These are phyloP conservation scores for Paramecium bursaria DNA, from an alignment of 73 alveolate species.

Conservation along the genomic window DNA sequence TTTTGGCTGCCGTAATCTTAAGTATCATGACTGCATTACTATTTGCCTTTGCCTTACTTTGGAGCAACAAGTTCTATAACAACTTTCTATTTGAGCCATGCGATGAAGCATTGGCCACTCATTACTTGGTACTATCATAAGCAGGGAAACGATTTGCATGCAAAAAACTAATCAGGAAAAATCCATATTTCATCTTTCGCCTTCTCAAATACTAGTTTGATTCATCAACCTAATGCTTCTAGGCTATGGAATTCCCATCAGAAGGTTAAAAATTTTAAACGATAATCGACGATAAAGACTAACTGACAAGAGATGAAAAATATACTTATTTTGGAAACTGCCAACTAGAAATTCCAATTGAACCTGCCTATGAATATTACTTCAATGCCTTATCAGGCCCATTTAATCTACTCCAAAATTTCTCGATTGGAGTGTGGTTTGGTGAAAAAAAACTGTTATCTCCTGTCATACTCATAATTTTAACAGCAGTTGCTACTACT, in stretches of 20 bases:
- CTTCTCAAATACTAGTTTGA: constrained; percentile 27
- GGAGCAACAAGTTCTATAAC: neutral
- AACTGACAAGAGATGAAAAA: neutral
- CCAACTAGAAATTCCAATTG: constrained; percentile 18
- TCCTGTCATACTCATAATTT: constrained; percentile 13
- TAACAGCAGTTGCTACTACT: neutral
- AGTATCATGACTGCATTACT: neutral
- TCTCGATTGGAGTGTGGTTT: constrained; percentile 51
- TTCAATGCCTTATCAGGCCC: constrained; percentile 33
- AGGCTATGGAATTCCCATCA: constrained; percentile 28
- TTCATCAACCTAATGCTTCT: neutral
- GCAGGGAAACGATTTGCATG: constrained; percentile 49
- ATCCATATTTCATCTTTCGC: neutral
- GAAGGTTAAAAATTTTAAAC: constrained; percentile 5
- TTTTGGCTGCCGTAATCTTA: constrained; percentile 26
- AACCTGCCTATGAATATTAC: neutral
- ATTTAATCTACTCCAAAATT: constrained; percentile 11
- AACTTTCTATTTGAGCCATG: constrained; percentile 21
- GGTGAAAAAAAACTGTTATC: neutral
- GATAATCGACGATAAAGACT: too few species aligned
- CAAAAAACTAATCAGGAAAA: neutral
- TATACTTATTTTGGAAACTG: constrained; percentile 33
- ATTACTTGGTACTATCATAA: constrained; percentile 32
- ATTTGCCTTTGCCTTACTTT: neutral
- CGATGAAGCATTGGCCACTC: constrained; percentile 35